Evolutionary conservation across 495 filamentous ascomycete species (phyloP), one percentile per base, ranked within the genome.

Genomic region (Cetradonia linearis): DNA sequence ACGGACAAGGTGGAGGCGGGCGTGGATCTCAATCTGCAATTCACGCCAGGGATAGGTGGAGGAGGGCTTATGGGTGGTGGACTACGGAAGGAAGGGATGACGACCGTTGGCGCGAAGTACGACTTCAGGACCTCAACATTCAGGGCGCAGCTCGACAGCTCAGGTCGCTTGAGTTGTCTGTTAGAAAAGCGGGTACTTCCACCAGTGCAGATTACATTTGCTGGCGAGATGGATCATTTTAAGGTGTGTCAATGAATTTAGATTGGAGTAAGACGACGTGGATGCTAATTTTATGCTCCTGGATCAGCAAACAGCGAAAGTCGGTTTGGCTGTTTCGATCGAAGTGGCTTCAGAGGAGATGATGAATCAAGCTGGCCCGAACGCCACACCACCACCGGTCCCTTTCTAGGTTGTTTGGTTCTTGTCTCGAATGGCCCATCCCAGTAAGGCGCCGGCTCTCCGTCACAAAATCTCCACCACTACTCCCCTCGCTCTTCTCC

Each of bases 1-100:
- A 90, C 89, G n/a, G 93, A 97, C 58, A 89, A 89, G 69, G 89
- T 99, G 33, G 91, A 96, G 73, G 91, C 89, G 60, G 94, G 94
- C 72, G 89, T 95, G 63, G 92, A 97, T 63, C 82, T 93, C 80
- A 95, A 92, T 70, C 81, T 99, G 58, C 82, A 87, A 64, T 85
- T 95, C 67, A 80, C 82, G 36, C 89, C 89, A 55, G 75, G 76
- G 48, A 62, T 72, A 38, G 68, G 72, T 31, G 78, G 78, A 36
- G 77, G 77, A 49, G 78, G 74, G 34, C 70, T 84, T 65, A 83
- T 93, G 84, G 87, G 87, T 69, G 85, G 83, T 63, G 78, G 81
- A 25, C 70, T 81, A 53, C 81, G 81, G 66, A 89, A 88, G 68
- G 92, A 97, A 66, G 94, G 94, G 48, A 80, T 87, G 54, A 90